Evolutionary conservation across 2,329 filamentous ascomycete genomes (phyloP).

Genomic region (Fusarium solani-melongenae): DNA sequence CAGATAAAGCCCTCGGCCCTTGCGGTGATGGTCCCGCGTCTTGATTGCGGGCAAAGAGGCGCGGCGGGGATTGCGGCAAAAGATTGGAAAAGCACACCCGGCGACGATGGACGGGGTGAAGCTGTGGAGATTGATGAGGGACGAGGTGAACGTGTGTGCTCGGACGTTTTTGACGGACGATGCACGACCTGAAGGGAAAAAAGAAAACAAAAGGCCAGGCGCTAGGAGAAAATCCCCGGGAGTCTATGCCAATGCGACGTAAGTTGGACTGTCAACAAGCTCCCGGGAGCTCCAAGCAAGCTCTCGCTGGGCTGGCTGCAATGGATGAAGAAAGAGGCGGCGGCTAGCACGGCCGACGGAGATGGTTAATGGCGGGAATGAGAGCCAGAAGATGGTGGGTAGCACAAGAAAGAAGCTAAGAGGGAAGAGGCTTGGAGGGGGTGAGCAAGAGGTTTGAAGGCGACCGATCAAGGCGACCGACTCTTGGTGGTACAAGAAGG

Average conservation of each 20-base stretch:
- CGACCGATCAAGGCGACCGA: constrained; percentile 4
- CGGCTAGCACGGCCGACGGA: constrained; percentile 29
- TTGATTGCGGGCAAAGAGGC: not conserved
- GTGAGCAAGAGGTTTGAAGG: not conserved
- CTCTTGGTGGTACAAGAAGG: constrained; percentile 12
- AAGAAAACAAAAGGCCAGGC: constrained; percentile 14
- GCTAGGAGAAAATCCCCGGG: constrained; percentile 32
- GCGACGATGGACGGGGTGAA: not conserved
- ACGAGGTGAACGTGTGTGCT: not conserved
- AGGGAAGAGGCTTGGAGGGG: not conserved
- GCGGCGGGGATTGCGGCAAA: constrained; percentile 17
- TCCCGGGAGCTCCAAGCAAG: constrained; percentile 2
- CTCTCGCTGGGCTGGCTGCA: too few relatives aligned
- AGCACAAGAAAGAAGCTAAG: constrained; percentile 30
- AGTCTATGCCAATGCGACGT: constrained; percentile 26
- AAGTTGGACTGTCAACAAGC: constrained; percentile 12
- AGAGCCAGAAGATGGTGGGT: constrained; percentile 21
- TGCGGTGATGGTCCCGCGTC: not conserved
- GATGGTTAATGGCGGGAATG: constrained; percentile 33
- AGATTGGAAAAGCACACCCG: constrained; percentile 6
- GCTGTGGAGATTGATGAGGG: not conserved
- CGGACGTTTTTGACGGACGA: not conserved
- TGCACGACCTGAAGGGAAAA: not conserved
- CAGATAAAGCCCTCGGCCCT: constrained; percentile 10
- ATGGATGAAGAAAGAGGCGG: constrained; percentile 7